Percentiles rank a stretch among this genome's conserved stretches.
phyloP scores from a whole-genome alignment of 768 basidiomycete genomes.

The Pulveroboletus sp. region DNA sequence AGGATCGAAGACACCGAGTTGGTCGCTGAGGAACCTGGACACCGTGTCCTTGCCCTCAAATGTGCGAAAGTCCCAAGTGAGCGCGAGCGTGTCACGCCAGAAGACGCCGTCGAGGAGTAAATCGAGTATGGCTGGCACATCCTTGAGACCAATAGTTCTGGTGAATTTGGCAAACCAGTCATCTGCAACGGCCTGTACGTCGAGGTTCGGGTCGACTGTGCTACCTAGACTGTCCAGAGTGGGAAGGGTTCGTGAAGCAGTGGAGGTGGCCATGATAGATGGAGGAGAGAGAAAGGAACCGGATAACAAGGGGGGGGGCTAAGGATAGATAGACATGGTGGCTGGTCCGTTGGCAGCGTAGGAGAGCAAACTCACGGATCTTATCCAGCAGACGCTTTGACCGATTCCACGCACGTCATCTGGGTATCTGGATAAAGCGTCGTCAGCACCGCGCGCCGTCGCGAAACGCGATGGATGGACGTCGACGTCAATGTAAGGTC shows the following conservation, averaged over 20 bases:
- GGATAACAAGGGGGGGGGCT: too few relatives aligned
- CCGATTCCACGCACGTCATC: too few relatives aligned
- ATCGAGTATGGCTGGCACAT: slow-evolving; percentile 33
- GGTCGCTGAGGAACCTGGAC: slow-evolving; percentile 41
- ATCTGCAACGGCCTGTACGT: slow-evolving; percentile 33
- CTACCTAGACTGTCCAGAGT: slow-evolving; percentile 22
- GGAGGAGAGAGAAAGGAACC: background rate
- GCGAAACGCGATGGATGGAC: too few relatives aligned
- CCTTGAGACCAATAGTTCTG: slow-evolving; percentile 28
- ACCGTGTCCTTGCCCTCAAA: slow-evolving; percentile 43
- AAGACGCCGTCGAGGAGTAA: slow-evolving; percentile 35
- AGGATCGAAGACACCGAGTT: slow-evolving; percentile 30
- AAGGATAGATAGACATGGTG: too few relatives aligned
- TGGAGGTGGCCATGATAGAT: slow-evolving; percentile 4
- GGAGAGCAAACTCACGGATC: too few relatives aligned
- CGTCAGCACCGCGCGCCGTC: too few relatives aligned
- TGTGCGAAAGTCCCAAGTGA: slow-evolving; percentile 62
- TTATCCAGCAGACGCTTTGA: too few relatives aligned
- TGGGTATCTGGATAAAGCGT: too few relatives aligned
- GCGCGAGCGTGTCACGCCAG: slow-evolving; percentile 58
- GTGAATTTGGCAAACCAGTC: slow-evolving; percentile 42
- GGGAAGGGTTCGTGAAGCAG: slow-evolving; percentile 12
- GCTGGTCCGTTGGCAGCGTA: too few relatives aligned
- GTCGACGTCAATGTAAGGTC: too few relatives aligned
- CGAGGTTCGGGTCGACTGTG: slow-evolving; percentile 29